Base-by-base conservation (phyloP, 306 rosid genomes). In the Cotoneaster glaucophyllus region DNA sequence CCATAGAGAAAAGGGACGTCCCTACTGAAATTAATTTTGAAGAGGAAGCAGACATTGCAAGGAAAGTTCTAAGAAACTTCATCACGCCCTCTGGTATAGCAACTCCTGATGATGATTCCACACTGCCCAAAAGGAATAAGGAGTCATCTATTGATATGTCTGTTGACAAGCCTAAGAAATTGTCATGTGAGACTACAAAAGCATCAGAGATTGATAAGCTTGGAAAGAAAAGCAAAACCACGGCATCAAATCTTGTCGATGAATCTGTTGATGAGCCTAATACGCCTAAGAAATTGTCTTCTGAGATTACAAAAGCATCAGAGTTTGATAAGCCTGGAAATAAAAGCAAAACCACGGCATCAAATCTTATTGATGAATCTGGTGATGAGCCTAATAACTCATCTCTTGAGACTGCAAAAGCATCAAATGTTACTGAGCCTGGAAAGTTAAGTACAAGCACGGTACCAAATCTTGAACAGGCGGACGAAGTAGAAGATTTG, bases 31-130 rank as follows among this genome's bases (percentile, higher is more conserved):
- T 82, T 81, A 80, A 95, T 87, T 95, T 92, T 85, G 93, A 89
- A 18, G 77, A 82, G 87, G 99, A 95, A 89, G 92, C 88, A 43
- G 93, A 89, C 85, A 85, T 90, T 54, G 88, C 97, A 50, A 90
- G 89, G 77, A 95, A 86, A 89, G 89, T 95, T 84, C 84, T 95
- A 4, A 79, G 84, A 48, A 90, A 81, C 81, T 82, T 95, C 80
- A 86, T 93, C 43, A 11, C 84, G 44, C 81, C 91, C 70, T 89
- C 93, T 67, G 52, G 74, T 58, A 86, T 77, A 76, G 96, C 67
- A 75, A 68, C 79, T 64, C 57, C 26, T 41, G 80, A 71, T 85
- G 90, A 83, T 21, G 83, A 77, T 74, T 75, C 79, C 11, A 28
- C 43, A 56, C 37, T 73, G 79, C 79, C 85, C 50, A 67, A 84